A percentile compares a stretch with the other conserved stretches of the same genome.
phyloP scores from a whole-genome alignment of 805 yeast genomes.

The Groenewaldozyma salmanticensis region DNA sequence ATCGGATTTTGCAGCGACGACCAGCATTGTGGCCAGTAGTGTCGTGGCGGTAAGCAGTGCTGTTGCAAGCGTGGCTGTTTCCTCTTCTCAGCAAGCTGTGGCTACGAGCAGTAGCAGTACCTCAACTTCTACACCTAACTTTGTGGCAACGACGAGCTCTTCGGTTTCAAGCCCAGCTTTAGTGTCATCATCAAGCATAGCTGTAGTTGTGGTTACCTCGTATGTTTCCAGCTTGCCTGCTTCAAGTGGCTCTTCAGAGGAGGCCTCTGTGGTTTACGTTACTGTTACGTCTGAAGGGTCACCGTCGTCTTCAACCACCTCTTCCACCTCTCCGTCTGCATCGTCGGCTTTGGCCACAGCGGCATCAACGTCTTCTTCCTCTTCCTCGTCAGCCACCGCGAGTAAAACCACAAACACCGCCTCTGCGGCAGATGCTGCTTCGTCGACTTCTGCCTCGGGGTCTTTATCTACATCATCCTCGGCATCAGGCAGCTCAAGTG shows the following conservation, averaged over 20 bases:
- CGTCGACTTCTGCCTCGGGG: constrained; percentile 16
- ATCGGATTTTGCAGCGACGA: too few relatives aligned
- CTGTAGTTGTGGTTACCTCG: too few relatives aligned
- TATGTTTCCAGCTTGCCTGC: too few relatives aligned
- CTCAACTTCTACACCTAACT: neutral
- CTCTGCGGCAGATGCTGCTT: constrained; percentile 6
- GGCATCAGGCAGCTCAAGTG: constrained; percentile 18
- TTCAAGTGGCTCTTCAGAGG: neutral
- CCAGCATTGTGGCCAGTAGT: too few relatives aligned
- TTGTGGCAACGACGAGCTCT: neutral
- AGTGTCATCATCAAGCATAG: too few relatives aligned
- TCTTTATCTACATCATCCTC: constrained; percentile 16
- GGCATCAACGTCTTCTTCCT: constrained; percentile 3
- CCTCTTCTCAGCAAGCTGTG: neutral
- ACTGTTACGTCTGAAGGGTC: neutral
- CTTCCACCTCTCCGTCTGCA: constrained; percentile 4
- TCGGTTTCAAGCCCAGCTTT: too few relatives aligned
- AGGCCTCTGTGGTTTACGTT: neutral
- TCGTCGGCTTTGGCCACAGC: constrained; percentile 5
- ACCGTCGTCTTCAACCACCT: constrained; percentile 1
- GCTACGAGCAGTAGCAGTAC: neutral
- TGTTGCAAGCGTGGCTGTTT: too few relatives aligned
- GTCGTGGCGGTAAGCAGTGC: too few relatives aligned
- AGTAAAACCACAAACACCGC: constrained; percentile 12
- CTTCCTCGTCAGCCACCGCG: constrained; percentile 16